Evolutionary conservation across 2,329 filamentous ascomycete genomes (phyloP).

Genomic region (Diplocarpon mali): DNA sequence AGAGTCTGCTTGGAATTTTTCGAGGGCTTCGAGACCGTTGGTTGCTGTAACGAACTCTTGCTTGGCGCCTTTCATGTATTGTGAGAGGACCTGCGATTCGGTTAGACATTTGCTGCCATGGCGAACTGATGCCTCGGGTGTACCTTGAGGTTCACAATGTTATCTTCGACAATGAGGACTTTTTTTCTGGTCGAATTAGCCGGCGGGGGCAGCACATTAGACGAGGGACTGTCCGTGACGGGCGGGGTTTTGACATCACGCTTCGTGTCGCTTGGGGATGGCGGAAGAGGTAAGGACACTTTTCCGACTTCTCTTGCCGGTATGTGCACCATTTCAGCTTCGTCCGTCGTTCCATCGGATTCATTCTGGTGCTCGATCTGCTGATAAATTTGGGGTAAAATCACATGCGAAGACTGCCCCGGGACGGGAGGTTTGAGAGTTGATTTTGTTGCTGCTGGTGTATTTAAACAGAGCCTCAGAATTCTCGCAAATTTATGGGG

Average conservation of each 20-base stretch:
- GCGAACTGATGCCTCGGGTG: neutral
- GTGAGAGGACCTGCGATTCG: constrained; percentile 13
- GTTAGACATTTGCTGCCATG: neutral
- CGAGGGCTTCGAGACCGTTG: constrained; percentile 37
- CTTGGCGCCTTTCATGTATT: constrained; percentile 18
- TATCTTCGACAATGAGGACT: constrained; percentile 31
- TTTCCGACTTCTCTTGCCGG: no score
- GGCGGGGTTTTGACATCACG: neutral
- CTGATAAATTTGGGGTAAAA: neutral
- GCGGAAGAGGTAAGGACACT: no score
- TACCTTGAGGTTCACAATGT: constrained; percentile 29
- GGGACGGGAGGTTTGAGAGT: neutral
- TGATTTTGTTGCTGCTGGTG: neutral
- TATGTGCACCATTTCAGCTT: no score
- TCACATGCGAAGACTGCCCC: neutral
- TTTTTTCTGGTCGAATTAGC: neutral
- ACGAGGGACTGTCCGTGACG: neutral
- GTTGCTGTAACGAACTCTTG: constrained; percentile 27
- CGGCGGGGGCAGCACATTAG: neutral
- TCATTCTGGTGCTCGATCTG: neutral
- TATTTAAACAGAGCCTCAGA: constrained; percentile 11
- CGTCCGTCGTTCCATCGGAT: no score
- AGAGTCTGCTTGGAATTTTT: constrained; percentile 20
- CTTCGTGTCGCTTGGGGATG: neutral
- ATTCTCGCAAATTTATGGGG: constrained; percentile 16